phyloP scores from a whole-genome alignment of 1,139 yeast genomes.

The Pichia sp. region DNA sequence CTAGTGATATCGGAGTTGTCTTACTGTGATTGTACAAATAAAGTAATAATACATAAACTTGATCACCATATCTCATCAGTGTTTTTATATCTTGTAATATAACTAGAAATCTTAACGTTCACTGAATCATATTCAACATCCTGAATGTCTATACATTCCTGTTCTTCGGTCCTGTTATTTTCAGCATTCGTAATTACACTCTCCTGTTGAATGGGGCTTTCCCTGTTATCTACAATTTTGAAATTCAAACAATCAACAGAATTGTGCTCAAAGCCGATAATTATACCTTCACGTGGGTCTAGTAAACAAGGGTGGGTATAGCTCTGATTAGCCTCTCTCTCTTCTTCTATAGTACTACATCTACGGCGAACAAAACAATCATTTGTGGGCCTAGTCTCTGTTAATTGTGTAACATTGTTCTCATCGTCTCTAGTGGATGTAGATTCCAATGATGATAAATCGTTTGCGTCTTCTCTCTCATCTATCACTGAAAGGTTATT shows the following conservation, averaged over 20 bases:
- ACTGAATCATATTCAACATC: constrained; percentile 2
- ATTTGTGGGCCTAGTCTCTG: background rate
- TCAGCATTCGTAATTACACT: too few species aligned
- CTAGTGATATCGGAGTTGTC: constrained; percentile 87
- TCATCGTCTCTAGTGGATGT: background rate
- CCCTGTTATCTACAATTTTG: constrained; percentile 1
- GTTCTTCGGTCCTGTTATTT: too few species aligned
- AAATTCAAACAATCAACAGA: constrained; percentile 32
- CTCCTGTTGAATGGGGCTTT: too few species aligned
- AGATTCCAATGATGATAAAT: background rate
- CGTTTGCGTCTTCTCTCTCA: constrained; percentile 2
- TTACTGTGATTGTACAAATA: constrained; percentile 53
- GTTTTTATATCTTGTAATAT: constrained; percentile 2
- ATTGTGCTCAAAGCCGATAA: constrained; percentile 53
- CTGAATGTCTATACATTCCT: background rate
- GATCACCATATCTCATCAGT: constrained; percentile 4
- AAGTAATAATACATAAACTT: too few species aligned
- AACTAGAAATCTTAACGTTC: constrained; percentile 3
- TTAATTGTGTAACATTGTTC: background rate
- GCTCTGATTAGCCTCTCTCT: constrained; percentile 43
- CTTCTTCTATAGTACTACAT: constrained; percentile 46
- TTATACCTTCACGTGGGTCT: constrained; percentile 48
- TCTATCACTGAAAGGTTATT: background rate
- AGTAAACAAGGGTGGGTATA: constrained; percentile 44
- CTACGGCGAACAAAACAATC: constrained; percentile 19